These are phyloP conservation scores for Suillus clintonianus DNA, from an alignment of 768 basidiomycete species.

Conservation along the genomic window DNA sequence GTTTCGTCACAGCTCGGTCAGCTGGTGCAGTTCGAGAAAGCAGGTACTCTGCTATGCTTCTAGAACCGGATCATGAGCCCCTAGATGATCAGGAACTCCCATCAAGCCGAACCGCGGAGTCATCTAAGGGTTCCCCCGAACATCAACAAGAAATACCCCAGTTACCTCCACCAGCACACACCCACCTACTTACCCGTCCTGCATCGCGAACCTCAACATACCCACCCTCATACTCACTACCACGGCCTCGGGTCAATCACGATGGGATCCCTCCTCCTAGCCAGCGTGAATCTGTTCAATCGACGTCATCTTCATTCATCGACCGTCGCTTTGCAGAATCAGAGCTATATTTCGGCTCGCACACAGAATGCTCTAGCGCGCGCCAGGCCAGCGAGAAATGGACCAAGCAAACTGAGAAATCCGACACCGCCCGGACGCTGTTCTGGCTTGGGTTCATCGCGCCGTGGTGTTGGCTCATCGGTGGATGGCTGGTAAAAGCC, in stretches of 20 bases:
- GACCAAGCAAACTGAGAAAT: constrained; percentile 11
- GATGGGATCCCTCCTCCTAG: constrained; percentile 23
- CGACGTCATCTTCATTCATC: constrained; percentile 53
- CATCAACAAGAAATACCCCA: constrained; percentile 4
- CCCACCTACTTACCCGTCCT: constrained; percentile 14
- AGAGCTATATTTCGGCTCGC: constrained; percentile 34
- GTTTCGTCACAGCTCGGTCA: constrained; percentile 53
- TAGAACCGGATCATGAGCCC: constrained; percentile 19
- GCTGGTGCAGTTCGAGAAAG: constrained; percentile 26
- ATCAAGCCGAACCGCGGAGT: constrained; percentile 17
- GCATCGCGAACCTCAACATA: constrained; percentile 18
- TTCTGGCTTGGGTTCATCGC: constrained; percentile 77
- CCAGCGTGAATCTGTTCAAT: constrained; percentile 26
- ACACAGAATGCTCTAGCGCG: constrained; percentile 35
- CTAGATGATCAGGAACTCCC: constrained; percentile 12
- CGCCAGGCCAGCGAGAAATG: constrained; percentile 15
- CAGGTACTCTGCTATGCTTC: constrained; percentile 27
- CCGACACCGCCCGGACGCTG: constrained; percentile 51
- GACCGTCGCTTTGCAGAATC: constrained; percentile 52
- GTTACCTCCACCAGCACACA: constrained; percentile 11
- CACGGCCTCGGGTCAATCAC: constrained; percentile 16
- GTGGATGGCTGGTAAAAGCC: constrained; percentile 67
- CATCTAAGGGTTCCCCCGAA: constrained; percentile 4
- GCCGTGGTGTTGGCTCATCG: constrained; percentile 76
- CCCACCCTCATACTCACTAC: constrained; percentile 27